Percentiles rank a stretch among this genome's conserved stretches.
phyloP scores from a whole-genome alignment of 345 rosid genomes.

The Salix dunnii region DNA sequence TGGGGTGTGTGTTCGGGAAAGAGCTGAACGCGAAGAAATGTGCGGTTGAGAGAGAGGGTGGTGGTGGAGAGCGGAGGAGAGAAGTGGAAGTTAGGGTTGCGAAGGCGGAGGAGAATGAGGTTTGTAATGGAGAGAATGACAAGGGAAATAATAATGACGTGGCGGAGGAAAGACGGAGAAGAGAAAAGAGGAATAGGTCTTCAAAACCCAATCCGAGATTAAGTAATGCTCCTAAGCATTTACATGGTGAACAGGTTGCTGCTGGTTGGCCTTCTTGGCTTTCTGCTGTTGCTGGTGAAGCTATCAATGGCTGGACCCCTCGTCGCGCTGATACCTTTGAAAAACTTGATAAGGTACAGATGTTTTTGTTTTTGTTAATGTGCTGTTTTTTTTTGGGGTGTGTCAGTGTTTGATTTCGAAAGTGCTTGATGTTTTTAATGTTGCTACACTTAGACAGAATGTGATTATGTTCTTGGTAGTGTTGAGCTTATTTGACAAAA shows the following conservation, averaged over 20 bases:
- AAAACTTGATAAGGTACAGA: conserved; percentile 28
- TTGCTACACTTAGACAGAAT: neutral
- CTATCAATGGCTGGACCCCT: conserved; percentile 33
- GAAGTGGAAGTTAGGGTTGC: conserved; percentile 16
- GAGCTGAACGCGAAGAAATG: conserved; percentile 12
- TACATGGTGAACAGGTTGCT: conserved; percentile 32
- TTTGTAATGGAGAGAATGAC: neutral
- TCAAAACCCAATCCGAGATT: conserved; percentile 28
- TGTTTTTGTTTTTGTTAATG: neutral
- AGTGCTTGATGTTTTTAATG: neutral
- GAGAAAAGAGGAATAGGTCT: conserved; percentile 18
- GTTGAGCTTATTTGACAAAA: neutral
- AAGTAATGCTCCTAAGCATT: conserved; percentile 28
- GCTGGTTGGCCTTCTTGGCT: conserved; percentile 38
- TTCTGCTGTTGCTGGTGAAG: conserved; percentile 33
- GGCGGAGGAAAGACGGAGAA: neutral
- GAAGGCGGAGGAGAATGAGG: conserved; percentile 18
- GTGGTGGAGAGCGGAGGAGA: conserved; percentile 17
- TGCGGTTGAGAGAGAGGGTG: conserved; percentile 6
- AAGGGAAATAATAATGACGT: neutral
- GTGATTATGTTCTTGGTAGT: neutral
- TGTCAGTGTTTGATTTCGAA: neutral
- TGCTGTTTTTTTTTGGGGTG: neutral
- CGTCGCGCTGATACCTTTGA: conserved; percentile 32
- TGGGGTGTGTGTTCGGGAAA: conserved; percentile 36